phyloP scores from a whole-genome alignment of 768 basidiomycete genomes.

The Austroboletus festivus region DNA sequence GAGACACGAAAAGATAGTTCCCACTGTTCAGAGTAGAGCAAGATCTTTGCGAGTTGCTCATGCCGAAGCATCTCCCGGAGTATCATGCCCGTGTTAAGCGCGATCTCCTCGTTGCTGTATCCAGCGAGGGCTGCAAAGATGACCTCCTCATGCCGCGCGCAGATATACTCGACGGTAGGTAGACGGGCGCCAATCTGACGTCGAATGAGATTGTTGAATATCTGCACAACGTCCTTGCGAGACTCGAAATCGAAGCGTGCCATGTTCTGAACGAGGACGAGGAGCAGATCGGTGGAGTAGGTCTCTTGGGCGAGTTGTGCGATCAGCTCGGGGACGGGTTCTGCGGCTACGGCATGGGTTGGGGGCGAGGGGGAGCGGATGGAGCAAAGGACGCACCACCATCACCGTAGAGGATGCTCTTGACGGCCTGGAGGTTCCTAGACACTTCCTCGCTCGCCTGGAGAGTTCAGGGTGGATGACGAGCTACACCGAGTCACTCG shows the following conservation, averaged over 20 bases:
- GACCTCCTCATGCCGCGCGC: conserved; percentile 67
- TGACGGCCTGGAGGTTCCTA: conserved; percentile 88
- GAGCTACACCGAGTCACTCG: not conserved
- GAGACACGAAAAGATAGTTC: conserved; percentile 31
- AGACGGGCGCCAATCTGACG: conserved; percentile 91
- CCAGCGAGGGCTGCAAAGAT: conserved; percentile 85
- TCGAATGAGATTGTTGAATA: conserved; percentile 84
- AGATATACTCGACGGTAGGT: conserved; percentile 96
- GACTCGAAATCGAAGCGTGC: conserved; percentile 93
- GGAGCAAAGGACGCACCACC: conserved; percentile 54
- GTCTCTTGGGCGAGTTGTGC: conserved; percentile 96
- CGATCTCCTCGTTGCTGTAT: conserved; percentile 94
- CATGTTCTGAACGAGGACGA: conserved; percentile 76
- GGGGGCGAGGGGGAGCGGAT: conserved; percentile 1
- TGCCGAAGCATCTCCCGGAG: conserved; percentile 95
- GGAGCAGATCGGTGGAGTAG: conserved; percentile 85
- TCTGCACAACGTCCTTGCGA: conserved; percentile 79
- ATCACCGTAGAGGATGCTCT: conserved; percentile 82
- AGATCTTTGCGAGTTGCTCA: conserved; percentile 84
- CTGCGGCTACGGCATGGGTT: conserved; percentile 34
- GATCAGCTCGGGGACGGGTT: conserved; percentile 83
- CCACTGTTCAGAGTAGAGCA: conserved; percentile 92
- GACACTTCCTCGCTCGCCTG: conserved; percentile 89
- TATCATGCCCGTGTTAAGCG: conserved; percentile 97
- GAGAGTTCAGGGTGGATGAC: conserved; percentile 2